These are phyloP conservation scores for Thermomucor indicae-seudaticae DNA, from an alignment of 371 early-diverging fungal genomes.

Conservation along the genomic window DNA sequence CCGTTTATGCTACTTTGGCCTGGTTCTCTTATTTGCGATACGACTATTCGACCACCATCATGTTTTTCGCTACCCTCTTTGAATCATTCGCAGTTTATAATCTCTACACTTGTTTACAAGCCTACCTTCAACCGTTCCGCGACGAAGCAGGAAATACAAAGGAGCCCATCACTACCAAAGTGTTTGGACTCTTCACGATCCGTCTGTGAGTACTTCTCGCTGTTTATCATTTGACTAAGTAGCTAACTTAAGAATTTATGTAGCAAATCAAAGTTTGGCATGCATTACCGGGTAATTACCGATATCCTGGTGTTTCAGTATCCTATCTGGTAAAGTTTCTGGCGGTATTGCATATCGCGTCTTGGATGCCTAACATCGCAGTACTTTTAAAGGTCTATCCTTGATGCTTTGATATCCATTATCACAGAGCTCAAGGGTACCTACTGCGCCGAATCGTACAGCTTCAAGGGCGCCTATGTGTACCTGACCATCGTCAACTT, in stretches of 20 bases:
- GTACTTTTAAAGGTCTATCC: slow-evolving; percentile 25
- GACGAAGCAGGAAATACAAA: slow-evolving; percentile 27
- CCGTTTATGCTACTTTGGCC: slow-evolving; percentile 40
- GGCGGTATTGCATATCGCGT: background rate
- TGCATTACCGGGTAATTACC: slow-evolving; percentile 43
- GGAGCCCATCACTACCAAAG: slow-evolving; percentile 26
- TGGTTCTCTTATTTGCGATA: slow-evolving; percentile 47
- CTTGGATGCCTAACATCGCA: background rate
- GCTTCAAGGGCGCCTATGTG: slow-evolving; percentile 36
- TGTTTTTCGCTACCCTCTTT: slow-evolving; percentile 44
- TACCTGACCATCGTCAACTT: slow-evolving; percentile 43
- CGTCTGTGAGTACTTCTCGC: slow-evolving; percentile 27
- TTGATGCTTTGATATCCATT: slow-evolving; percentile 40
- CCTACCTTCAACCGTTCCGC: slow-evolving; percentile 42
- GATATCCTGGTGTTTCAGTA: slow-evolving; percentile 43
- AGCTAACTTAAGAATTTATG: too few species aligned
- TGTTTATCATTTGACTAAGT: background rate
- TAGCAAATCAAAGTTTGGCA: slow-evolving; percentile 47
- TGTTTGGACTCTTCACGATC: slow-evolving; percentile 26
- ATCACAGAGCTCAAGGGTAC: slow-evolving; percentile 34
- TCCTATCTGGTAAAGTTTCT: slow-evolving; percentile 39
- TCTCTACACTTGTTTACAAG: slow-evolving; percentile 35
- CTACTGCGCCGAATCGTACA: slow-evolving; percentile 37
- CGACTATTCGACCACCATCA: slow-evolving; percentile 41
- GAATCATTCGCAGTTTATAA: slow-evolving; percentile 50